A percentile compares a stretch with the other conserved stretches of the same genome.
phyloP scores from a whole-genome alignment of 2,329 filamentous ascomycete species.

The Exophiala bonariae region DNA sequence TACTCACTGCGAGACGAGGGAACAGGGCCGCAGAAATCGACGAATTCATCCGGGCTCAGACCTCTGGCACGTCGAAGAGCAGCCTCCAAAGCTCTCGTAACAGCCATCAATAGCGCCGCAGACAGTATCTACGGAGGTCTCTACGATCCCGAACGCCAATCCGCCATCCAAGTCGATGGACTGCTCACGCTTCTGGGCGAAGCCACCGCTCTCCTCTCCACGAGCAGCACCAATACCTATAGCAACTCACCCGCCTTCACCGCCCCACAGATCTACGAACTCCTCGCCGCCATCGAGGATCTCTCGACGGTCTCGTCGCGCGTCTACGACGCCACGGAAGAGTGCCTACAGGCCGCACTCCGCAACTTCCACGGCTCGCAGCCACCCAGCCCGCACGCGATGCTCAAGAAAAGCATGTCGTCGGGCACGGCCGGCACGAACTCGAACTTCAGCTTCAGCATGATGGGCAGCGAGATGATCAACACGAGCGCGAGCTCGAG shows the following conservation, averaged over 20 bases:
- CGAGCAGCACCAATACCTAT: conserved; percentile 46
- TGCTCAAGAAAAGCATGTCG: conserved; percentile 65
- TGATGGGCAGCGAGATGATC: conserved; percentile 74
- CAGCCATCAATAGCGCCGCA: conserved; percentile 81
- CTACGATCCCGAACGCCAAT: conserved; percentile 76
- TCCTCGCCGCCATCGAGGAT: conserved; percentile 78
- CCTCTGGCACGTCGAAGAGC: conserved; percentile 62
- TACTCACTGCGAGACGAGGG: conserved; percentile 82
- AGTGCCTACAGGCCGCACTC: conserved; percentile 75
- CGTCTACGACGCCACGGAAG: conserved; percentile 72
- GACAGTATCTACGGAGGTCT: conserved; percentile 90
- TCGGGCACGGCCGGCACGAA: conserved; percentile 48
- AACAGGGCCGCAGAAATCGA: conserved; percentile 31
- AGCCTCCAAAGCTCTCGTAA: conserved; percentile 71
- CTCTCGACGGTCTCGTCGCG: conserved; percentile 72
- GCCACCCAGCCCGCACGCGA: conserved; percentile 61
- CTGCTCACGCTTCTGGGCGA: conserved; percentile 82
- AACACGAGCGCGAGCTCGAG: conserved; percentile 57
- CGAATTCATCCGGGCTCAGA: conserved; percentile 37
- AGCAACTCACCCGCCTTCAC: conserved; percentile 54
- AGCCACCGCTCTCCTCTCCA: conserved; percentile 70
- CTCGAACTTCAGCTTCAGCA: conserved; percentile 61
- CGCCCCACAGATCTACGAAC: conserved; percentile 69
- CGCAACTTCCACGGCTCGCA: conserved; percentile 64
- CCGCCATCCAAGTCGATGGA: conserved; percentile 86